These are phyloP conservation scores for Logfia minima DNA, from an alignment of 129 eudicot species.

Conservation along the genomic window DNA sequence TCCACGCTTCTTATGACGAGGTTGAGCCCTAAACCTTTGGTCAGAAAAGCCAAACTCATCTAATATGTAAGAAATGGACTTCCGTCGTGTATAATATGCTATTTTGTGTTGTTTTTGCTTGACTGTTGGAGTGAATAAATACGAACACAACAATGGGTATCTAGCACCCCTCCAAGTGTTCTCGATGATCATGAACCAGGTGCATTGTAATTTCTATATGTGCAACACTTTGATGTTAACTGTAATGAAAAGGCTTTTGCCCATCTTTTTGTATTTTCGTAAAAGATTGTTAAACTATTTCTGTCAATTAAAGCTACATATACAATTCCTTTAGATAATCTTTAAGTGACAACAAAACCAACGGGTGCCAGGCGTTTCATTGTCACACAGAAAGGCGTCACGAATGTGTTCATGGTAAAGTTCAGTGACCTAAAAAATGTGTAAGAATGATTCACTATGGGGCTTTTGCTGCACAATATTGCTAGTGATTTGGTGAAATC, in stretches of 20 bases:
- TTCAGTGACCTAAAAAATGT: too few species aligned
- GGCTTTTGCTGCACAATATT: too few species aligned
- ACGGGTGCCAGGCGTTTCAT: too few species aligned
- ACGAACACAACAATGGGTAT: background rate
- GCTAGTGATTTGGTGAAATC: too few species aligned
- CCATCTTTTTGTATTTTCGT: background rate
- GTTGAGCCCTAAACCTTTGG: conserved; percentile 11
- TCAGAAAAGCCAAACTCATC: conserved; percentile 20
- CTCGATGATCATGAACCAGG: background rate
- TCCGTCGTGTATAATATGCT: conserved; percentile 25
- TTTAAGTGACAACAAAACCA: background rate
- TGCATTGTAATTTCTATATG: background rate
- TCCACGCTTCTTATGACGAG: conserved; percentile 7
- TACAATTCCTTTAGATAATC: background rate
- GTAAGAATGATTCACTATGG: too few species aligned
- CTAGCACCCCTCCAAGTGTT: background rate
- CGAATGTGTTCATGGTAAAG: too few species aligned
- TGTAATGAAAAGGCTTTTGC: background rate
- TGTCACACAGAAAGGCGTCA: too few species aligned
- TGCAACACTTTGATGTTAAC: background rate
- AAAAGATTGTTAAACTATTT: background rate
- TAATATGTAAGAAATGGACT: conserved; percentile 21
- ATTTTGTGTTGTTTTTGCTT: conserved; percentile 12
- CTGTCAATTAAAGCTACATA: background rate
- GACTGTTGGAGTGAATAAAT: background rate